phyloP scores from a whole-genome alignment of 176 grass and related monocot species.

The Tillandsia leiboldiana region DNA sequence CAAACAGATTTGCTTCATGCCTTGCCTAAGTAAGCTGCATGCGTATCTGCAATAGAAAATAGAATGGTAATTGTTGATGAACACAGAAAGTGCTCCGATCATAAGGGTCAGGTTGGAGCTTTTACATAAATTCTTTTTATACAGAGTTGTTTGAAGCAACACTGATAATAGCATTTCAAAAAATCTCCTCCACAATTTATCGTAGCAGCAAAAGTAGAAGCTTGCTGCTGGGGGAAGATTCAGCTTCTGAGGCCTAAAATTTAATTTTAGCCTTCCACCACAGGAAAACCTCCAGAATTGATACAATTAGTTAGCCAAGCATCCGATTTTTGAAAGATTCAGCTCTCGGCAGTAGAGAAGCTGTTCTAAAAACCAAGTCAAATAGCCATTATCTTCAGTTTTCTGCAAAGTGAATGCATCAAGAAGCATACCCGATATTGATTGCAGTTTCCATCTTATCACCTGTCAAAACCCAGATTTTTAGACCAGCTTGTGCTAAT shows the following conservation, averaged over 20 bases:
- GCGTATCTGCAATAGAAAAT: slow-evolving; percentile 73
- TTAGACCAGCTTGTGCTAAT: slow-evolving; percentile 93
- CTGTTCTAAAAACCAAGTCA: neutral
- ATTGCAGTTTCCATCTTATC: slow-evolving; percentile 99
- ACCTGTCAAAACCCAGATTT: slow-evolving; percentile 98
- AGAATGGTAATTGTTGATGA: neutral
- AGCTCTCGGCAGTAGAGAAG: neutral
- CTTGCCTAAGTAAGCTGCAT: slow-evolving; percentile 97
- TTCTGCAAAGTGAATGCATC: too few species aligned
- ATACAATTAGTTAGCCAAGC: too few species aligned
- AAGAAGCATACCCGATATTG: slow-evolving; percentile 75
- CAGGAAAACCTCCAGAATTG: too few species aligned
- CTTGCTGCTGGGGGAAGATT: too few species aligned
- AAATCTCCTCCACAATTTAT: too few species aligned
- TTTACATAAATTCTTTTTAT: neutral
- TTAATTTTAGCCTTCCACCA: too few species aligned
- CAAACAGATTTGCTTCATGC: slow-evolving; percentile 80
- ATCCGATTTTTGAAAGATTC: neutral
- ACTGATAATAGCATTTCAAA: too few species aligned
- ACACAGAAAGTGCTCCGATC: neutral
- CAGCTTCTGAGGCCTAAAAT: too few species aligned
- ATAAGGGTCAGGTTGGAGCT: neutral
- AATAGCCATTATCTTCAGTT: slow-evolving; percentile 5
- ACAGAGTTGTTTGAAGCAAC: neutral
- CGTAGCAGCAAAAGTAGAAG: too few species aligned